phyloP scores from a whole-genome alignment of 768 basidiomycete genomes.

The Coprinellus aureogranulatus region DNA sequence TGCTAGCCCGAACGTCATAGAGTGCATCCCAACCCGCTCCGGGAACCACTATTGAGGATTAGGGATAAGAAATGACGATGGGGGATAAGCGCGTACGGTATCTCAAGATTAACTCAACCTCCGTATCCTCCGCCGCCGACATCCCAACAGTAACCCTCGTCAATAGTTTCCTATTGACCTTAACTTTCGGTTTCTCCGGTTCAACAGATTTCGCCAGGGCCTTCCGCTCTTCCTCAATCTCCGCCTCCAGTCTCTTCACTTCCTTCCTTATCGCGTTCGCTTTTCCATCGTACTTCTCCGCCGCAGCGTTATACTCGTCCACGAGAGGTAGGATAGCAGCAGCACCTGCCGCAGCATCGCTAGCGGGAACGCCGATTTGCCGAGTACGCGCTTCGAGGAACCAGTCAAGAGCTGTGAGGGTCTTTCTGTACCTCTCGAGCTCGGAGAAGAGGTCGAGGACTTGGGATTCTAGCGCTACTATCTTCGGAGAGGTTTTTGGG shows the following conservation, averaged over 20 bases:
- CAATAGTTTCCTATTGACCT: conserved; percentile 19
- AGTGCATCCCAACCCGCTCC: conserved; percentile 33
- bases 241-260: conserved; percentile 12
- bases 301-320: conserved; percentile 22
- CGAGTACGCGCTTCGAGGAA: conserved; percentile 24
- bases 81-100: conserved; percentile 23
- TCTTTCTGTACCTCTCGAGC: conserved; percentile 21
- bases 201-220: conserved; percentile 7
- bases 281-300: conserved; percentile 23
- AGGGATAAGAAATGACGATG: not conserved
- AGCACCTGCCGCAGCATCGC: conserved; percentile 15
- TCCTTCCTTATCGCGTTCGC: conserved; percentile 18
- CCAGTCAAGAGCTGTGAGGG: conserved; percentile 20
- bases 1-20: conserved; percentile 38
- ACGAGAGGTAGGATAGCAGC: conserved; percentile 23
- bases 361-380: conserved; percentile 14
- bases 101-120: conserved; percentile 29
- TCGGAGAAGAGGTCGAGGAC: conserved; percentile 18
- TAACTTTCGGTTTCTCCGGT: not conserved
- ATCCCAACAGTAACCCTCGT: conserved; percentile 22
- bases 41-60: conserved; percentile 4
- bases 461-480: conserved; percentile 17
- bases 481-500: conserved; percentile 19
- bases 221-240: conserved; percentile 19
- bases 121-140: conserved; percentile 22